Evolutionary conservation across 139 green algal genomes (phyloP).

Genomic region (Diplosphaera chodatii): DNA sequence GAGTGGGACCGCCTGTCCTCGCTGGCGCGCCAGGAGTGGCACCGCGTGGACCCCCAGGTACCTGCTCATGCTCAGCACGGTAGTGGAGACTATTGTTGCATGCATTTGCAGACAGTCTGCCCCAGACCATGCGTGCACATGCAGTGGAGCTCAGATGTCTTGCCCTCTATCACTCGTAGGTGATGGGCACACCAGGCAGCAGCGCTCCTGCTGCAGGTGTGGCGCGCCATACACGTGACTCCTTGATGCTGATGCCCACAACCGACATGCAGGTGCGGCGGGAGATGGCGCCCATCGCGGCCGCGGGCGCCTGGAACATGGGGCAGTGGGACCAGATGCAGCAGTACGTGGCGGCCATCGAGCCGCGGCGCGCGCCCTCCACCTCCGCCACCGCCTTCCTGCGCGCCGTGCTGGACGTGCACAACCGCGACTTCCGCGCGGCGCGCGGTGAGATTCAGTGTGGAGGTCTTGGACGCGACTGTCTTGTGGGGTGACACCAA

Average conservation of each 20-base stretch:
- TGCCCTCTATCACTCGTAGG: no score
- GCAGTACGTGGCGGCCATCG: constrained; percentile 36
- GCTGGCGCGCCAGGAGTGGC: constrained; percentile 67
- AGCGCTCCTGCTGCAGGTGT: no score
- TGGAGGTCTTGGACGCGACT: no score
- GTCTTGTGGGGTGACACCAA: no score
- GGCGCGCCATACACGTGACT: no score
- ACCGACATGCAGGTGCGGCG: constrained; percentile 35
- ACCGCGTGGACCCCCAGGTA: constrained; percentile 60
- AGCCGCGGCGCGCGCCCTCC: constrained; percentile 1
- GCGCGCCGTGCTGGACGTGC: constrained; percentile 73
- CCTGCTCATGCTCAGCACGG: no score
- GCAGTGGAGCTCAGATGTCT: no score
- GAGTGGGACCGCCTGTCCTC: constrained; percentile 85
- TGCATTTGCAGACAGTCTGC: no score
- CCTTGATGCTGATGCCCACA: no score
- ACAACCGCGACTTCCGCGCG: constrained; percentile 38
- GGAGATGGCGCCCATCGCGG: constrained; percentile 81
- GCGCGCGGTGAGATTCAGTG: constrained; percentile 33
- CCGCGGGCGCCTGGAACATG: constrained; percentile 95
- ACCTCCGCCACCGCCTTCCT: constrained; percentile 74
- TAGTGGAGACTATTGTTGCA: no score
- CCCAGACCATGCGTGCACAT: no score
- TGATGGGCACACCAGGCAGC: no score
- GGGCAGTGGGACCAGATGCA: constrained; percentile 90